A percentile compares a stretch with the other conserved stretches of the same genome.
phyloP scores from a whole-genome alignment of 371 early-diverging fungal species.

The Circinella minor region DNA sequence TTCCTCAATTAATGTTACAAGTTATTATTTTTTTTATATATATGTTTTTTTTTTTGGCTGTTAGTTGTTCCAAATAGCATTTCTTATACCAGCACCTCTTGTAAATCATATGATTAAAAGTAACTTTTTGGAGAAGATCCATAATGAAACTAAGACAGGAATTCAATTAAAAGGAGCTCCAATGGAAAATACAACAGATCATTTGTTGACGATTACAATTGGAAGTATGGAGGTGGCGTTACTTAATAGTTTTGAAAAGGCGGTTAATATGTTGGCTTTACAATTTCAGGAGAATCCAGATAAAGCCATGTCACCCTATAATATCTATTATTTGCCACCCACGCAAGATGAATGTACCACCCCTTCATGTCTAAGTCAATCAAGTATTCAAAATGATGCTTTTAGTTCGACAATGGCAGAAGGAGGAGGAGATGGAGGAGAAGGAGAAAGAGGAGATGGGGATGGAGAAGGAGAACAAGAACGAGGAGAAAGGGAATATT shows the following conservation, averaged over 20 bases:
- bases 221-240: conserved; percentile 4
- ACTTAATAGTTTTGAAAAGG: conserved; percentile 25
- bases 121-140: conserved; percentile 18
- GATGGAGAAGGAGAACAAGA: no score
- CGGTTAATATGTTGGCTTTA: conserved; percentile 21
- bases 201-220: conserved; percentile 22
- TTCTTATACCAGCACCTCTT: conserved; percentile 18
- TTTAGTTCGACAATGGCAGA: no score
- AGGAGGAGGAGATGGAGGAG: background rate
- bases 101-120: conserved; percentile 8
- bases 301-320: conserved; percentile 28
- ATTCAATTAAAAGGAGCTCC: conserved; percentile 17
- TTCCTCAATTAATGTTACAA: no score
- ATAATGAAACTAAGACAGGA: conserved; percentile 11
- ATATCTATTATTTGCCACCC: conserved; percentile 28
- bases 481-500: no score
- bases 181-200: conserved; percentile 28
- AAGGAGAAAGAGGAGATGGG: no score
- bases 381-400: no score
- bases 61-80: conserved; percentile 17
- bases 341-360: background rate
- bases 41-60: no score
- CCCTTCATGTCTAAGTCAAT: no score
- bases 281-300: conserved; percentile 18
- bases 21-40: background rate